These are phyloP conservation scores for Coffea eugenioides DNA, from an alignment of 257 asterid species.

Conservation along the genomic window DNA sequence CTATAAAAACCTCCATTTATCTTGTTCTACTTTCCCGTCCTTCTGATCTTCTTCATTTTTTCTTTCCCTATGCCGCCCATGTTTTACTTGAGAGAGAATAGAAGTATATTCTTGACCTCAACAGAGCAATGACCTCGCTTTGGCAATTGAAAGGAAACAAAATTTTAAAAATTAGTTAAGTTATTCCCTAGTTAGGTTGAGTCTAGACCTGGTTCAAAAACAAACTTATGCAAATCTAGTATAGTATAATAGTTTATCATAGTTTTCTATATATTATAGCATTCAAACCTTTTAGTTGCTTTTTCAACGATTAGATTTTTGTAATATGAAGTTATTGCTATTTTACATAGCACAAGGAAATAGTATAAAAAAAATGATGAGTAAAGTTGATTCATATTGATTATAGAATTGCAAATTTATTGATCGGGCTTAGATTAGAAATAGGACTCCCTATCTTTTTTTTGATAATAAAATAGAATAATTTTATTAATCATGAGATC, in stretches of 20 bases:
- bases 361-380: neutral
- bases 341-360: neutral
- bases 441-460: too few relatives aligned
- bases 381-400: neutral
- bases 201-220: neutral
- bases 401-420: neutral
- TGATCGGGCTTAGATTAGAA: too few relatives aligned
- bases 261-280: neutral
- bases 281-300: neutral
- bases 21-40: neutral
- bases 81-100: neutral
- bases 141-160: neutral
- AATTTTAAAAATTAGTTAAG: neutral
- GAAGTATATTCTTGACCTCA: neutral
- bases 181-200: neutral
- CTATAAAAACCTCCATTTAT: neutral
- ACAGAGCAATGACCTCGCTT: neutral
- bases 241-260: neutral
- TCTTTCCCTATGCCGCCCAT: neutral
- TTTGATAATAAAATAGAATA: too few relatives aligned
- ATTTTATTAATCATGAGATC: too few relatives aligned
- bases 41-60: neutral
- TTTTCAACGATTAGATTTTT: neutral
- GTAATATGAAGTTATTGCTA: too few relatives aligned
- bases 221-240: neutral